Evolutionary conservation across 1,284 basidiomycete genomes (phyloP), one percentile per base, ranked within the genome.

Genomic region (Testicularia cyperi): DNA sequence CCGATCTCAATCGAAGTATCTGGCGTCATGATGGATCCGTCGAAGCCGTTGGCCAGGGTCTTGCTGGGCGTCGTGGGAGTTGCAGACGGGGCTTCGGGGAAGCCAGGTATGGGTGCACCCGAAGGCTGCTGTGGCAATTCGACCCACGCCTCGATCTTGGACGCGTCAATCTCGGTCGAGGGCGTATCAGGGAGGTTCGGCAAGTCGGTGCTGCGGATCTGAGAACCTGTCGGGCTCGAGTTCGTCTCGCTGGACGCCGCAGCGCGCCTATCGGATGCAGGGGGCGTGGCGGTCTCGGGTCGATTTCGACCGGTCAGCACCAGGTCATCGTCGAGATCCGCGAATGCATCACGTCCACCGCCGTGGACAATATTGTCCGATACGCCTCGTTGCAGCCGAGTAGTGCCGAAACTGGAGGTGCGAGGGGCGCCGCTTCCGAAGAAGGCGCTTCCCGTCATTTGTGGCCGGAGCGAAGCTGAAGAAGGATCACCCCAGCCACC

Each of bases 1-100:
- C 64, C 66, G 22, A 69, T 69, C 31, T 69, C 66, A 37, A 68
- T 51, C 16, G 60, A 63, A 4, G 53, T 57, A 31, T 63, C 61
- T 4, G 51, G 47, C 10, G 51, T 56, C 12, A 42, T 42, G 9
- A 53, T 38, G 12, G 41, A 25, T 9, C 14, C 16, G 10, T 52
- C 54, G 19, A 46, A 45, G 26, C 39, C 44, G 19, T 28, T 43
- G n/a, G 32, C 52, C n/a, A n/a, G n/a, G 37, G 39, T 32, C 26
- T 38, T 60, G 27, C 24, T 13, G 7, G 45, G n/a, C 14, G 38
- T 16, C 29, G 38, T 45, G 9, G 65, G 67, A 6, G 41, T 40
- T 3, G 38, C 34, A 22, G 65, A 55, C 12, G 67, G 67, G 8
- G 67, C 39, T 15, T 54, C 33, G 6, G 67, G 67, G 34, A 70